Evolutionary conservation across 2,329 filamentous ascomycete species (phyloP), one percentile per base, ranked within the genome.

Genomic region (Talaromyces sp.): DNA sequence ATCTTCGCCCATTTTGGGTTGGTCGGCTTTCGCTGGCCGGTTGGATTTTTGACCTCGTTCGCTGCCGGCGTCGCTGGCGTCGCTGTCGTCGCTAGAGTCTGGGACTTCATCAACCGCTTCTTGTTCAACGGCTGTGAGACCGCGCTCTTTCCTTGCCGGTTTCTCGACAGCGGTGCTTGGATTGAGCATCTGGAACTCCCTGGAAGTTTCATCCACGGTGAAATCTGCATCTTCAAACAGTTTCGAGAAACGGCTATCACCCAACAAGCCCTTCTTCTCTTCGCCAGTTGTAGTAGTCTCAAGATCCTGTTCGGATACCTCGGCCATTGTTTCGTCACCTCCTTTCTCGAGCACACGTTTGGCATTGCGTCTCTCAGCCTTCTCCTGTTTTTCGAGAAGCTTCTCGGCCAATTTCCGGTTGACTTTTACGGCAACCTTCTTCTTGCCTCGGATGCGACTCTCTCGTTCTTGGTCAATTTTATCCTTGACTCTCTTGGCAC

Each of bases 401-500:
- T 80, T 84, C 74, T 88, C 86, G n/a, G 85, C 86, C 54, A 88
- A 76, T 67, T 79, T 83, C 64, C 84, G 80, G 73, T 99, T 99
- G 79, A 99, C 92, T 83, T 97, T 98, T 81, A 86, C 85, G 14
- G 81, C 76, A 7, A 96, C 89, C 83, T 96, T 97, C 82, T 96
- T 97, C 77, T 88, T 92, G 67, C 93, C 93, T 69, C 95, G 86
- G 71, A 99, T 98, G 68, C 95, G 86, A 74, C 88, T 96, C 72
- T 95, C 91, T n/a, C 95, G 87, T 78, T 98, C 93, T 79, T 97
- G 96, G 72, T 96, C 92, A 66, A 99, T 92, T 83, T 93, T 96
- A 73, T 96, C 91, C 76, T 93, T 92, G 69, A 99, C 87, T 68
- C 90, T 88, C 82, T 96, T 97, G 65, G 88, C 88, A 63, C 92